Evolutionary conservation across 2,329 filamentous ascomycete genomes (phyloP), one percentile per base, ranked within the genome.

Genomic region (Fusarium albosuccineum): DNA sequence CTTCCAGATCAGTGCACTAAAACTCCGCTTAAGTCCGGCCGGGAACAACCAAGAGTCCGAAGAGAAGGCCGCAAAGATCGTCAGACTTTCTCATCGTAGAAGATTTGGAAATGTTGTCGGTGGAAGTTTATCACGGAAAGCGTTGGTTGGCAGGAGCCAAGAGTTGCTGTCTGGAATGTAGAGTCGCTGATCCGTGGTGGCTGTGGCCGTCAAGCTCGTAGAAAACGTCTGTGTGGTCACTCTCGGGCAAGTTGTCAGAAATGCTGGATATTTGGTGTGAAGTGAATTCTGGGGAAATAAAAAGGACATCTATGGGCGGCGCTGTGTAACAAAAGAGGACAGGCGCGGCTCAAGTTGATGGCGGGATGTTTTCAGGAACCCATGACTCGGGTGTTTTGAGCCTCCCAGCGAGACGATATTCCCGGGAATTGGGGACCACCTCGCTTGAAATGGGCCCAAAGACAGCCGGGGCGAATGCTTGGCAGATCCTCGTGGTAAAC

Each of bases 101-200:
- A 63, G 46, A 37, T 44, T 48, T 42, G 44, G 59, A 68, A 42
- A 17, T 13, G 26, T 1, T 27, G 22, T 37, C 27, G n/a, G 34
- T 27, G 40, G 41, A 57, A 33, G 5, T 33, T 37, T 58, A 48
- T 42, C 37, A 27, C 37, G 29, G 22, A 37, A 17, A 57, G 39
- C 37, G 26, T 60, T 34, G 26, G 33, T 22, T 9, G 11, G 10
- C 7, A 16, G 22, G 30, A 53, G 48, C 48, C 54, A 54, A 64
- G 60, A 37, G 11, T 4, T 57, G 65, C 57, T 50, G 46, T 64
- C 56, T 46, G 44, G 44, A 51, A 48, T 60, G 48, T 37, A 44
- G 33, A 54, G 22, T 29, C 14, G 44, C 36, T 46, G 45, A 44
- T 52, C 30, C 6, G 26, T n/a, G 17, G 26, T 41, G 27, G 56